Percentiles rank a stretch among this genome's conserved stretches.
Evolutionary conservation across 345 rosid genomes (phyloP).

Genomic region (rapeseed (Brassica napus)): DNA sequence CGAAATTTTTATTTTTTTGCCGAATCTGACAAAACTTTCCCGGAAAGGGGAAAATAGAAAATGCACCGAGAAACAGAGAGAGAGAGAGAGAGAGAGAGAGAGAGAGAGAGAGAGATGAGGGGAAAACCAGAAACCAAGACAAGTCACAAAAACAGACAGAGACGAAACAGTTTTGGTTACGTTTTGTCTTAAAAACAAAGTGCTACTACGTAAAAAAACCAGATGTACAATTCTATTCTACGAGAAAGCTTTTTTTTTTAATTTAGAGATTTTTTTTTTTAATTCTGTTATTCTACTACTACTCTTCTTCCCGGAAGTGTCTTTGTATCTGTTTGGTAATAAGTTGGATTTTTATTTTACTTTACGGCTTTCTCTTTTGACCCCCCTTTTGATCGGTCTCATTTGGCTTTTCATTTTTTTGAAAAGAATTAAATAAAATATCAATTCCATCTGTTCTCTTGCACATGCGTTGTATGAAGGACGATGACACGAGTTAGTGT

Average conservation of each 20-base stretch:
- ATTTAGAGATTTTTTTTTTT: neutral
- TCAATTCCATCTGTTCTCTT: neutral
- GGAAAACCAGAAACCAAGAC: conserved; percentile 4
- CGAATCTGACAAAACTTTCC: conserved; percentile 37
- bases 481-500: conserved; percentile 31
- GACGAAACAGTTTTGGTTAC: conserved; percentile 36
- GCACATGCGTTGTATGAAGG: conserved; percentile 39
- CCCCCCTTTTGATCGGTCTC: conserved; percentile 33
- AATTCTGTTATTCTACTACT: neutral
- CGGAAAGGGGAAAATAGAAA: conserved; percentile 28
- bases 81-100: neutral
- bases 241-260: conserved; percentile 8
- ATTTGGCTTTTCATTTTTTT: conserved; percentile 34
- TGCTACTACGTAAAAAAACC: conserved; percentile 23
- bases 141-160: conserved; percentile 28
- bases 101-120: neutral
- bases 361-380: conserved; percentile 40
- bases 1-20: neutral
- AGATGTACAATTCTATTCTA: conserved; percentile 31
- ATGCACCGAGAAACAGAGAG: conserved; percentile 19
- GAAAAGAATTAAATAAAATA: neutral
- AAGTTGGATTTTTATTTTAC: conserved; percentile 22
- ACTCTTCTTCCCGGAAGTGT: conserved; percentile 14
- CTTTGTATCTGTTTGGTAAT: conserved; percentile 29
- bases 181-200: conserved; percentile 32